phyloP scores from a whole-genome alignment of 345 rosid species.

The Heritiera littoralis region DNA sequence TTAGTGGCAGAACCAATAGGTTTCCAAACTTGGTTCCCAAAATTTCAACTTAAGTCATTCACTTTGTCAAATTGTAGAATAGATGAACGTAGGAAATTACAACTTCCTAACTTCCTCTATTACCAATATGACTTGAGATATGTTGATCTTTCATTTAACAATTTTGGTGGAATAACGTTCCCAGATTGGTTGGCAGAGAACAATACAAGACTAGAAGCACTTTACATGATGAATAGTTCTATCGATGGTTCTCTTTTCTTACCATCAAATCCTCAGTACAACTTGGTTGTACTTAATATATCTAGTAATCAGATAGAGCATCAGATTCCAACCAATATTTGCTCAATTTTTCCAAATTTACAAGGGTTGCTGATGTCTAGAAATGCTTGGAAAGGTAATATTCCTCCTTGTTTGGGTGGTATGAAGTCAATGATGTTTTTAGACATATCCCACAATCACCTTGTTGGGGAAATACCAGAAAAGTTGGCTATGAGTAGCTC shows the following conservation, averaged over 20 bases:
- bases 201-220: not conserved
- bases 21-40: not conserved
- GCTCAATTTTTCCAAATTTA: not conserved
- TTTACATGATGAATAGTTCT: not conserved
- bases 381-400: not conserved
- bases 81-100: not conserved
- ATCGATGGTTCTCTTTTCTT: not conserved
- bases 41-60: slow-evolving; percentile 1
- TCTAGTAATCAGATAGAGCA: too few species aligned
- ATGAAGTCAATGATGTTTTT: not conserved
- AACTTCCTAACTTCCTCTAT: not conserved
- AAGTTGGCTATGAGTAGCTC: not conserved
- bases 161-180: not conserved
- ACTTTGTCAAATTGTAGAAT: not conserved
- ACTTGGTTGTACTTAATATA: not conserved
- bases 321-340: not conserved
- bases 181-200: not conserved
- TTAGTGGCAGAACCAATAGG: not conserved
- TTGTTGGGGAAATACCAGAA: slow-evolving; percentile 22
- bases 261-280: not conserved
- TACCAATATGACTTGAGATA: not conserved
- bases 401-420: not conserved
- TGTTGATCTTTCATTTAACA: not conserved
- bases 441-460: not conserved
- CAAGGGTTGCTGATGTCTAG: not conserved